Evolutionary conservation across 352 stramenopile species (phyloP).

Genomic region (Phytophthora syringae): DNA sequence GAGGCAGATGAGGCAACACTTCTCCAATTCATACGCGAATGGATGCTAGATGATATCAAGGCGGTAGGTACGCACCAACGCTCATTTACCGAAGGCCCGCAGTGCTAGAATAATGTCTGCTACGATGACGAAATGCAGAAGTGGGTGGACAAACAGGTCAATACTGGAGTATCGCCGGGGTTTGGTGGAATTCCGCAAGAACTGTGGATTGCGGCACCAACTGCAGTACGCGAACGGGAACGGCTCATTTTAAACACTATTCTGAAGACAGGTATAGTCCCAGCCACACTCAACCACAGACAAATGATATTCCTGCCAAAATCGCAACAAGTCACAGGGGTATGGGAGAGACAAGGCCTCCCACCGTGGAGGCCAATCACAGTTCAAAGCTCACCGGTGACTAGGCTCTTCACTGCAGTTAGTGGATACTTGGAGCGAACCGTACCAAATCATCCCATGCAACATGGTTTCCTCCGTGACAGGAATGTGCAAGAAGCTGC

Average conservation of each 20-base stretch:
- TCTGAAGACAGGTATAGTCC: background rate
- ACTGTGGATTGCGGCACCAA: background rate
- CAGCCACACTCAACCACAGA: background rate
- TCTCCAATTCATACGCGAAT: constrained; percentile 1
- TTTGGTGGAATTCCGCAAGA: background rate
- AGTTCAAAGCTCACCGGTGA: background rate
- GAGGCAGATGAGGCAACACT: background rate
- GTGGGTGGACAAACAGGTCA: background rate
- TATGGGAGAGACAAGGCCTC: background rate
- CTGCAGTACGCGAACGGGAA: background rate
- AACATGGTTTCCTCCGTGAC: constrained; percentile 5
- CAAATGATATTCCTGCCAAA: background rate
- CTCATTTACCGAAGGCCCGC: background rate
- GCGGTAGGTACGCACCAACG: background rate
- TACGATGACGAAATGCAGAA: background rate
- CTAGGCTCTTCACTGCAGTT: background rate
- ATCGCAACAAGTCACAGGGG: background rate
- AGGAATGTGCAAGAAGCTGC: constrained; percentile 1
- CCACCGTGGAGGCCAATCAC: constrained; percentile 9
- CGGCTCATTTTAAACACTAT: background rate
- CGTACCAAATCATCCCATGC: constrained; percentile 8
- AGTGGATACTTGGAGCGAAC: constrained; percentile 1
- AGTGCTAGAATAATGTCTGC: background rate
- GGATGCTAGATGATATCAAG: constrained; percentile 8
- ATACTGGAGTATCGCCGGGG: background rate